Evolutionary conservation across 129 eudicot genomes (phyloP), one percentile per base, ranked within the genome.

Genomic region (Flaveria ramosissima): DNA sequence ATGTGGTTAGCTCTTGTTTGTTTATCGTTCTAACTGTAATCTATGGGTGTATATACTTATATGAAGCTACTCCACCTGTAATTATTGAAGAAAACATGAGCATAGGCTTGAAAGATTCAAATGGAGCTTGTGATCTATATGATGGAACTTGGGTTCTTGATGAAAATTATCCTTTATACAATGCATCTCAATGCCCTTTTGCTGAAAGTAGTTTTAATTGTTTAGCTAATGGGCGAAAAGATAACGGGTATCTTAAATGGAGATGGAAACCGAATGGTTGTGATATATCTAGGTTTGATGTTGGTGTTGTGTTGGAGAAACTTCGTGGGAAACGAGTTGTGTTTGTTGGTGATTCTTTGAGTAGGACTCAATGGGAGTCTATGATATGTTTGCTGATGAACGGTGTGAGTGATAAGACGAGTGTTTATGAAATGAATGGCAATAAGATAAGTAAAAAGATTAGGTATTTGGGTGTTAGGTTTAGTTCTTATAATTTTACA

Each of bases 311-410:
- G 45, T 77, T 90, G 88, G 89, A 89, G 72, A 79, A 70, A 76
- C 97, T 90, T 81, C 84, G 93, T 11, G 92, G 89, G 71, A 93
- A 90, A 51, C 74, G 97, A 73, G 86, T 93, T 70, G 97, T 90
- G 47, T 93, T 93, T 82, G 97, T 93, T 77, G 97, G 98, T 9
- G 98, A 93, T 83, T 93, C 98, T 4, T 77, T 93, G 85, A 83
- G 97, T 80, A 81, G 98, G 41, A 93, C 97, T 32, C 98, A 93
- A 50, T 93, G 98, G 97, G 97, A 93, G 81, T 93, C 98, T 9
- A 84, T 91, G 89, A 87, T 93, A 41, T 93, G 98, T 77, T 71
- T 93, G 93, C 83, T 93, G 20, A 93, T 93, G 93, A 85, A 78
- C 13, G 98, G 97, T 12, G 88, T 90, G 68, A 89, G 82, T 72